A percentile compares a stretch with the other conserved stretches of the same genome.
Evolutionary conservation across 768 basidiomycete species (phyloP).

Genomic region (Tephrocybe rancida): DNA sequence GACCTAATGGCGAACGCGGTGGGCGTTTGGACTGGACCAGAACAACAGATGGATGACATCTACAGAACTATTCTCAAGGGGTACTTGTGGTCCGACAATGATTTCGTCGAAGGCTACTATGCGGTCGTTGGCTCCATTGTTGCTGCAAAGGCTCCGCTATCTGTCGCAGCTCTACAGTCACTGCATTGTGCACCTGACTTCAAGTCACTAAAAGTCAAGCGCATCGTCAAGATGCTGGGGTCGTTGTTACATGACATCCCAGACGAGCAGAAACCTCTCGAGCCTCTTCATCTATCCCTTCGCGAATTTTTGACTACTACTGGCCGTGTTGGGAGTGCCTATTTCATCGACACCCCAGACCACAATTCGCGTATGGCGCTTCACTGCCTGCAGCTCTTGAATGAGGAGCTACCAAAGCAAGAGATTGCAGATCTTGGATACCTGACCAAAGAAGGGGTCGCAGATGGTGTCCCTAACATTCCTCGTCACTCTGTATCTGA

Average conservation of each 20-base stretch:
- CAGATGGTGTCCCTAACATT: slow-evolving; percentile 3
- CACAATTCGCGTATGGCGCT: slow-evolving; percentile 5
- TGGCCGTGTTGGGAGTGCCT: background rate
- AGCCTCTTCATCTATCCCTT: slow-evolving; percentile 4
- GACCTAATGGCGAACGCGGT: slow-evolving; percentile 4
- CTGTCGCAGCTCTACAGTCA: slow-evolving; percentile 10
- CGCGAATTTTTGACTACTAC: slow-evolving; percentile 5
- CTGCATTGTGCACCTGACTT: slow-evolving; percentile 2
- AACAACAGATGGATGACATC: slow-evolving; percentile 16
- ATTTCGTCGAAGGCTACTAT: slow-evolving; percentile 15
- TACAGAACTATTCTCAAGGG: slow-evolving; percentile 14
- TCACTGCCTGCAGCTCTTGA: slow-evolving; percentile 7
- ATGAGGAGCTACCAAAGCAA: slow-evolving; percentile 5
- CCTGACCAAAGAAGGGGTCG: background rate
- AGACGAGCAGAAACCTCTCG: slow-evolving; percentile 3
- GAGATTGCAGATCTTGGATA: slow-evolving; percentile 3
- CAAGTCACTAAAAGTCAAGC: slow-evolving; percentile 1
- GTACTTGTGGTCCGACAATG: slow-evolving; percentile 15
- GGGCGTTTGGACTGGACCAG: slow-evolving; percentile 5
- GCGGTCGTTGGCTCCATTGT: slow-evolving; percentile 10
- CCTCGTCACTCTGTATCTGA: slow-evolving; percentile 4
- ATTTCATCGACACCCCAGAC: background rate
- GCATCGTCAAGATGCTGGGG: background rate
- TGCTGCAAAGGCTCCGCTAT: slow-evolving; percentile 8
- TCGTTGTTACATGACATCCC: slow-evolving; percentile 1